Base-by-base conservation (phyloP, 2,329 filamentous ascomycete species). In the Epichloe sylvatica region DNA sequence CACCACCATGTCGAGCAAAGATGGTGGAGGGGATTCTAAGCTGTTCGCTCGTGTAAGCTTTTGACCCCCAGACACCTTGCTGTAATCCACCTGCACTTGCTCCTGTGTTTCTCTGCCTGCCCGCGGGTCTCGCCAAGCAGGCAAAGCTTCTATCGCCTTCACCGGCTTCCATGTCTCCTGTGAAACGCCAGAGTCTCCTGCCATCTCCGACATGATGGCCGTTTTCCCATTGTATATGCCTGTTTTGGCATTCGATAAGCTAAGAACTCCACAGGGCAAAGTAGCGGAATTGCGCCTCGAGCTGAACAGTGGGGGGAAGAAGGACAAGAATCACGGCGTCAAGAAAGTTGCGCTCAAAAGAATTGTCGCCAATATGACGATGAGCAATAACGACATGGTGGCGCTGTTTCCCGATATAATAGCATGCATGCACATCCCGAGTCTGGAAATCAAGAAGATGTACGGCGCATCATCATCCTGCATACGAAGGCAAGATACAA, bases 351-450 rank as follows among this genome's bases (percentile, higher is more conserved):
- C 92, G 11, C 77, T 98, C 55, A 98, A 98, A 98, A 96, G 96
- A 77, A 97, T 98, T 59, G 92, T 98, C 60, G 92, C 92, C 65
- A 98, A 98, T 66, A 98, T 98, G 92, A 98, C 92, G 56, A 98
- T 98, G 92, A 97, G 91, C 78, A 98, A 98, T 71, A 98, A 97
- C 64, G 92, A 98, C 68, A 98, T 98, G 92, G 85, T 97, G 49
- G 89, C 88, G 38, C 74, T 98, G 47, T 98, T 98, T 60, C 89
- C 91, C 17, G 92, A 98, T 64, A 85, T 98, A 52, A 86, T 98
- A 59, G 82, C 76, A 54, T 97, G 91, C 74, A 98, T 98, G 92
- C 81, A 86, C 59, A 86, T 98, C 54, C 84, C 83, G 47, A 94
- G 86, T 60, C 72, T 98, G 65, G 92, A 98, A 70, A 96, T 98